Base-by-base conservation (phyloP, 2,329 filamentous ascomycete genomes). In the Ophiosphaerella narmari region DNA sequence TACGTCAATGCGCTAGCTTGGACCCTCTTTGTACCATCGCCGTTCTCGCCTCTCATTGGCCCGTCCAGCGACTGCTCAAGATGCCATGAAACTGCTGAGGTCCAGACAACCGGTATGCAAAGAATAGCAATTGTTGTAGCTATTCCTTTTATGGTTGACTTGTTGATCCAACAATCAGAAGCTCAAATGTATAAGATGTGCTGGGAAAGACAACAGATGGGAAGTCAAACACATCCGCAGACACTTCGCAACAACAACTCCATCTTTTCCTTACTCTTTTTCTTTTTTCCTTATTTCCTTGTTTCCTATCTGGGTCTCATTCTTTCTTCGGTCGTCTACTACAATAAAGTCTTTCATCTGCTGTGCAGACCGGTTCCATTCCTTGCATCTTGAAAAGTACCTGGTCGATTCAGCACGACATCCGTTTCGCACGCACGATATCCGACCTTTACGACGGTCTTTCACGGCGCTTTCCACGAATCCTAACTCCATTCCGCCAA, bases 21-120 rank as follows among this genome's bases (percentile, higher is more conserved):
- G 69, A 70, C 60, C 66, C 60, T 71, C 71, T 65, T 48, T 65
- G 57, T 56, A 57, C 56, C 50, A 67, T 48, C 54, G 59, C 61
- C 42, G 46, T 66, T 52, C 59, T 51, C 41, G 40, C 48, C 34
- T 59, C 66, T 68, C 45, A 73, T 73, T 73, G 69, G 71, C 59
- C 46, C 40, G 33, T 38, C 39, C 63, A 68, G 71, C 71, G 71
- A 71, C 70, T 73, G 70, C 68, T 73, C 70, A 55, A 63, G 57
- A 68, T 65, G 34, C 50, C 54, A 57, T 73, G 68, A 72, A 73
- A 73, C 70, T 56, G 58, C 55, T 53, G 38, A 50, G 50, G 57
- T 64, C 62, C 62, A 66, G 59, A 65, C 57, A 54, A 42, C 48
- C 59, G 43, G 56, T 38, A 55, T 47, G 63, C 64, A 70, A 70